A percentile compares a stretch with the other conserved stretches of the same genome.
These are phyloP conservation scores for Calycina herbarum DNA, from an alignment of 2,329 filamentous ascomycete species.

Conservation along the genomic window DNA sequence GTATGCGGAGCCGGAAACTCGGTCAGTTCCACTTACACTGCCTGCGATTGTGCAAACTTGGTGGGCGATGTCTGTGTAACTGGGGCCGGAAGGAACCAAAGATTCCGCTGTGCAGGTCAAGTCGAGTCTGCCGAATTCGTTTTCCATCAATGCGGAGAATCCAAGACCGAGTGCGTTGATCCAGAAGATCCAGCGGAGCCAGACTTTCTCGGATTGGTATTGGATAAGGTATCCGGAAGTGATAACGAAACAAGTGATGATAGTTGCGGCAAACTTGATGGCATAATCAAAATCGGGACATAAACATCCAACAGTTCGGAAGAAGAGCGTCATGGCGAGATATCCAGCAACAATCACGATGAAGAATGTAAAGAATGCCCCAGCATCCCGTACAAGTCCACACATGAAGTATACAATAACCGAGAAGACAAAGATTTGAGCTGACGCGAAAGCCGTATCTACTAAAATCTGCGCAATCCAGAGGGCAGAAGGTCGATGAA, in stretches of 20 bases:
- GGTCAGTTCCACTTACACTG: slow-evolving; percentile 61
- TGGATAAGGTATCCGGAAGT: slow-evolving; percentile 85
- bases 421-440: slow-evolving; percentile 70
- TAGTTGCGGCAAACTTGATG: slow-evolving; percentile 75
- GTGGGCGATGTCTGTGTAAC: slow-evolving; percentile 68
- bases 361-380: slow-evolving; percentile 77
- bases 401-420: slow-evolving; percentile 82
- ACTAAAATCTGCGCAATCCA: slow-evolving; percentile 84
- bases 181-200: slow-evolving; percentile 80
- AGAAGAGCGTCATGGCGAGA: slow-evolving; percentile 74
- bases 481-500: slow-evolving; percentile 77
- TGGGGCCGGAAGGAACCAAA: slow-evolving; percentile 69
- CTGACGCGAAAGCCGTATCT: slow-evolving; percentile 70
- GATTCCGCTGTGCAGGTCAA: slow-evolving; percentile 68
- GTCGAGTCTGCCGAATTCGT: slow-evolving; percentile 72
- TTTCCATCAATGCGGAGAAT: slow-evolving; percentile 80
- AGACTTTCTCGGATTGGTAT: slow-evolving; percentile 71
- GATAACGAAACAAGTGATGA: slow-evolving; percentile 79
- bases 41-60: slow-evolving; percentile 82
- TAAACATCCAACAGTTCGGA: slow-evolving; percentile 71
- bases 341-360: slow-evolving; percentile 69
- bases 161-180: slow-evolving; percentile 73
- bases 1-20: slow-evolving; percentile 68
- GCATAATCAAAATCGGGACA: slow-evolving; percentile 84
- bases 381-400: slow-evolving; percentile 65